Percentiles rank a stretch among this genome's conserved stretches.
Evolutionary conservation across 2,329 filamentous ascomycete genomes (phyloP).

Genomic region (Chrysoporthe cubensis): DNA sequence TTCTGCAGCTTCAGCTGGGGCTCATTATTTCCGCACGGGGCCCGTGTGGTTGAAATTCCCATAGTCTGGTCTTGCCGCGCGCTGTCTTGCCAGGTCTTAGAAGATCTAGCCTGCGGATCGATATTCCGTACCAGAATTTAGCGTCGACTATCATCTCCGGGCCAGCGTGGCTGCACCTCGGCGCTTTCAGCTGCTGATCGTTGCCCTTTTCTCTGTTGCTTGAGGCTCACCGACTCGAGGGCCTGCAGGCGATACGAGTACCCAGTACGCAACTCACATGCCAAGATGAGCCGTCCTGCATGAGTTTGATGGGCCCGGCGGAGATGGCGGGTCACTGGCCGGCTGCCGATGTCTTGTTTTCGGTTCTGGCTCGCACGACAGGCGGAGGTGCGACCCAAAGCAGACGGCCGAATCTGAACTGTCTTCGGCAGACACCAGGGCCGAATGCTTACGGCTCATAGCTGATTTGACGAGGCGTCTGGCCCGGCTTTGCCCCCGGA

Average conservation of each 20-base stretch:
- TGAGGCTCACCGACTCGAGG: slow-evolving; percentile 3
- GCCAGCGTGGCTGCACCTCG: neutral
- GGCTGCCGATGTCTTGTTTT: neutral
- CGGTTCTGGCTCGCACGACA: neutral
- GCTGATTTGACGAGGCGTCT: neutral
- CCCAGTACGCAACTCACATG: neutral
- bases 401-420: neutral
- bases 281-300: neutral
- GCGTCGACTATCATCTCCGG: neutral
- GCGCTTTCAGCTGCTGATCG: slow-evolving; percentile 6
- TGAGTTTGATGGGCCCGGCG: slow-evolving; percentile 4
- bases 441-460: no score
- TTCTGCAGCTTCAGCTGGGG: neutral
- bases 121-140: neutral
- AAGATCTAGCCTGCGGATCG: neutral
- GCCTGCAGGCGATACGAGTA: slow-evolving; percentile 8
- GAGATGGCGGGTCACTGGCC: neutral
- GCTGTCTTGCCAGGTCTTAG: neutral
- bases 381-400: no score
- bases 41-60: neutral
- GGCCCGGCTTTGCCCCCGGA: neutral
- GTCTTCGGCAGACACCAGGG: neutral
- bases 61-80: neutral
- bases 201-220: slow-evolving; percentile 2
- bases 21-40: slow-evolving; percentile 10